A percentile compares a stretch with the other conserved stretches of the same genome.
Evolutionary conservation across 2,329 filamentous ascomycete species (phyloP).

Genomic region (Arthrobotrys musiformis): DNA sequence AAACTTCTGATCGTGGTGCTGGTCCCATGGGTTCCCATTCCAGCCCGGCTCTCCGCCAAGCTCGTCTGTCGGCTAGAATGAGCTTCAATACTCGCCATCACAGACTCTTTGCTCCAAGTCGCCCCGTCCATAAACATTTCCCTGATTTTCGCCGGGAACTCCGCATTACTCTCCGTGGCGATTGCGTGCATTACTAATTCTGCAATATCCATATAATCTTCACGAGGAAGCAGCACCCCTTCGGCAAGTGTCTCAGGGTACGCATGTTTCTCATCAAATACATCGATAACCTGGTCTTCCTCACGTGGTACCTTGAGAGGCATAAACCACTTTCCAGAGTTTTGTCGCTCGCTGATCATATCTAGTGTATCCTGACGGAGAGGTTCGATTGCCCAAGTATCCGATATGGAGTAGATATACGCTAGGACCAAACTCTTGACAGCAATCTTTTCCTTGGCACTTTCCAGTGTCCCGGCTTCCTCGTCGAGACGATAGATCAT

Average conservation of each 20-base stretch:
- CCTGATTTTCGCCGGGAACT: slow-evolving; percentile 74
- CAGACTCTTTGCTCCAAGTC: slow-evolving; percentile 80
- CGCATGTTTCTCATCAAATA: slow-evolving; percentile 65
- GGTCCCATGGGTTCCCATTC: slow-evolving; percentile 59
- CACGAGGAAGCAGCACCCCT: slow-evolving; percentile 71
- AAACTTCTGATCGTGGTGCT: slow-evolving; percentile 67
- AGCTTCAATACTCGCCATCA: slow-evolving; percentile 74
- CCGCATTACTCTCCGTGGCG: slow-evolving; percentile 64
- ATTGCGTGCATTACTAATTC: slow-evolving; percentile 58
- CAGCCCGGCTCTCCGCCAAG: slow-evolving; percentile 77
- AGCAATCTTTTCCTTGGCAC: slow-evolving; percentile 77
- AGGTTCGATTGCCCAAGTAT: slow-evolving; percentile 79
- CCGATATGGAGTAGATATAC: slow-evolving; percentile 83
- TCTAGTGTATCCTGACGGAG: slow-evolving; percentile 78
- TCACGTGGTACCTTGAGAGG: slow-evolving; percentile 74
- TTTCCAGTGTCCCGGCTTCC: slow-evolving; percentile 76
- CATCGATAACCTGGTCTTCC: slow-evolving; percentile 64
- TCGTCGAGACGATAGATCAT: slow-evolving; percentile 92
- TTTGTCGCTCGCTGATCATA: slow-evolving; percentile 79
- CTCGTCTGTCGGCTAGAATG: slow-evolving; percentile 77
- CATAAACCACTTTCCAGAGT: slow-evolving; percentile 81
- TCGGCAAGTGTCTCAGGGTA: slow-evolving; percentile 75
- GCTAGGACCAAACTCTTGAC: slow-evolving; percentile 86
- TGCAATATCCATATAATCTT: slow-evolving; percentile 64
- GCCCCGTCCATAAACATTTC: slow-evolving; percentile 76